Base-by-base conservation (phyloP, 352 stramenopile genomes). In the Pythium monospermum region DNA sequence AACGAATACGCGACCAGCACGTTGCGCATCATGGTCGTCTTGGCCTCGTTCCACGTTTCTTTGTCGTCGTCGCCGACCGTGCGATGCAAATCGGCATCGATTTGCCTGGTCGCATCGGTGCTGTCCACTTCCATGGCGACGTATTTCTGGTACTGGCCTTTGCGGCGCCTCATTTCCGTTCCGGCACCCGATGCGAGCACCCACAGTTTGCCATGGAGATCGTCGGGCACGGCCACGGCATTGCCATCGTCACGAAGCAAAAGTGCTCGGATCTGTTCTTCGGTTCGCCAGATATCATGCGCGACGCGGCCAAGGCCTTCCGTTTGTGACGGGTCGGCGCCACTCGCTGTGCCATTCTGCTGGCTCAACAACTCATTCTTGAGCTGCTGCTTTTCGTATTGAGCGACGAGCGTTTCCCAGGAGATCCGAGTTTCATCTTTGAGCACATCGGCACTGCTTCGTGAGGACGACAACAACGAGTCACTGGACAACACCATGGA, bases 1-100 rank as follows among this genome's bases (percentile, higher is more conserved):
- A 75, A 76, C 6, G 83, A 83, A 43, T 94, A 94, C 10, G 85
- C 84, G 15, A 94, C 73, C n/a, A 96, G 66, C 36, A 96, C 68
- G 10, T 77, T 70, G 1, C 82, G 78, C 67, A 96, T 80, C 67
- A 83, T 83, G 15, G 66, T 56, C 7, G 71, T 81, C 47, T 89
- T 85, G 22, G 78, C 76, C 1, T 86, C 68, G 7, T 53, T 87
- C 82, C 81, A 93, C 5, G 61, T 22, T 6, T 59, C 40, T 38
- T 87, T 87, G 56, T 93, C 82, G 13, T 69, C 64, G 1, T 83
- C 59, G 3, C 72, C 48, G 11, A 95, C 68, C 10, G 84, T 95
- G 30, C 84, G 77, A 28, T 85, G 69, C 2, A 95, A 57, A 58
- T 95, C 84, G 21, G 86, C 84, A 46, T 95, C 82, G 56, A 95